Evolutionary conservation across 306 rosid species (phyloP), one percentile per base, ranked within the genome.

Genomic region (Malus asiatica): DNA sequence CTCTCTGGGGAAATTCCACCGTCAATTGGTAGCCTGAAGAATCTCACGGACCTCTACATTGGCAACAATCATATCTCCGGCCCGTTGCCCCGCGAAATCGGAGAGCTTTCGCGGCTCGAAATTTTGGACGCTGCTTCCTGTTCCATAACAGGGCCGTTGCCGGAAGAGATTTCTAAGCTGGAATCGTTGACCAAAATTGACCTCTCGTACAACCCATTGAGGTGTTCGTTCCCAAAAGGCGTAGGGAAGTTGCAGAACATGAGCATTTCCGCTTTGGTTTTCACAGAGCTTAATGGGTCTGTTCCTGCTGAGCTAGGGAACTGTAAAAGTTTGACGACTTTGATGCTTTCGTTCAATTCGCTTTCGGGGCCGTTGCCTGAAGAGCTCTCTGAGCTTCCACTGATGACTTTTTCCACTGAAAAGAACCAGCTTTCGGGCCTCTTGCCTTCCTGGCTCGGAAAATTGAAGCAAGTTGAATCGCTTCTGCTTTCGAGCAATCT

Each of bases 361-460:
- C 88, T 96, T 15, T 77, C 97, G 46, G 99, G 97, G 58, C 73
- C 87, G 45, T 83, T 96, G 70, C 99, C 99, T 16, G 87, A 87
- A 81, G 93, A 93, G 88, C 98, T 96, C 67, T 88, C 96, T 57
- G 79, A 87, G 83, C 91, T 96, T 27, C 93, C 87, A 11, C 69
- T 90, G 61, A 73, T 81, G 72, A 81, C 97, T 5, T 93, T 96
- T 67, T 86, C 97, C n/a, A 96, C 90, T 18, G 98, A 92, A 51
- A 87, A 80, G 87, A 96, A 96, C 79, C 88, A 86, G 83, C 90
- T 96, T 70, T 90, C 90, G 19, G 99, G 99, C 32, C 48, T 83
- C 57, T 73, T 96, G 82, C 98, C 99, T 70, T 66, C 88, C 73
- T 96, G 99, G 99, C 82, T 96, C 22, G 98, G 98, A 11, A 89